Evolutionary conservation across 768 basidiomycete genomes (phyloP), one percentile per base, ranked within the genome.

Genomic region (Bullera alba): DNA sequence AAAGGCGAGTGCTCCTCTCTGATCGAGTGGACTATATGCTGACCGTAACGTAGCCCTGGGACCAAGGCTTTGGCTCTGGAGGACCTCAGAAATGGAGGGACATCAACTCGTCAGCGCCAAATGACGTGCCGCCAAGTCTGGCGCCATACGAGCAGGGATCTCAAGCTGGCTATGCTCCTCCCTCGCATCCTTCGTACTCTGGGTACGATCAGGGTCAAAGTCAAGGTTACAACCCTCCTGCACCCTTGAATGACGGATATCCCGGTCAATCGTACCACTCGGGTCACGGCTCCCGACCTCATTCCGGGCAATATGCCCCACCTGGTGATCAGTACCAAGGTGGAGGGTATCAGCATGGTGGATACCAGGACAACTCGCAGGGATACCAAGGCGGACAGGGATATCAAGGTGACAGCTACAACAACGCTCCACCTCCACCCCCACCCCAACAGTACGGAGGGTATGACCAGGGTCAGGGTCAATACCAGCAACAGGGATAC

Each of bases 41-140:
- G 32, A 17, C 15, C 12, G 2, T 23, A n/a, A n/a, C 34, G 35
- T 34, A 67, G 67, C 71, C 71, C 1, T 68, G 71, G 65, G 57
- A 72, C 29, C 67, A 63, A 52, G 66, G 66, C 12, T 72, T 72
- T 51, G 71, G 71, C 5, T 53, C 42, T n/a, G 71, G 69, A 16
- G 71, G 71, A 29, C 52, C 53, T 7, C 54, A 69, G 35, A 67
- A 63, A 21, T 72, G 69, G 69, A 51, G 71, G 28, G 70, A 55
- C 8, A 57, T 69, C 42, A 65, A 67, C 37, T 29, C 25, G 6
- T 49, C 46, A 8, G 47, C 42, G 16, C 48, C 58, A 14, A 45
- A 29, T 10, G 37, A 15, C 35, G 28, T 41, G 12, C 50, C 53
- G 5, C 53, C 46, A 12, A 32, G 42, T 44, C 16, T 28, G 4